These are phyloP conservation scores for Ampelocalamus luodianensis DNA, from an alignment of 176 grass and related monocot genomes.

Conservation along the genomic window DNA sequence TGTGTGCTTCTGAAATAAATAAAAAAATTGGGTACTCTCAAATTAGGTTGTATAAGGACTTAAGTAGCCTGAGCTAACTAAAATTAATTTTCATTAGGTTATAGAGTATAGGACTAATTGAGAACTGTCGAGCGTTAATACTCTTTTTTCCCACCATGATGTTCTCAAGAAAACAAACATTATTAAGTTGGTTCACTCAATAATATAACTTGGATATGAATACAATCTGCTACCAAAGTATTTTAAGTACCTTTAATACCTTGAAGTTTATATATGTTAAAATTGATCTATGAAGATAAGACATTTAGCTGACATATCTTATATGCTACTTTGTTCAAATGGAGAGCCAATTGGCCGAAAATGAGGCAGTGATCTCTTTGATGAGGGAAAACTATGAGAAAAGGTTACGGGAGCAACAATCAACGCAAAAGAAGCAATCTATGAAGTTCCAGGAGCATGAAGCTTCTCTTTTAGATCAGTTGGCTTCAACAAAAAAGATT, in stretches of 20 bases:
- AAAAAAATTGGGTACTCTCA: neutral
- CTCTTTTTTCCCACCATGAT: neutral
- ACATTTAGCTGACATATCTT: slow-evolving; percentile 34
- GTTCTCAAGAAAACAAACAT: slow-evolving; percentile 16
- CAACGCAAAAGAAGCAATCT: slow-evolving; percentile 63
- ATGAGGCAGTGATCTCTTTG: slow-evolving; percentile 66
- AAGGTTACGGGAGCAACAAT: slow-evolving; percentile 64
- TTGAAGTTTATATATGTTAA: slow-evolving; percentile 27
- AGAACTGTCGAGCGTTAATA: neutral
- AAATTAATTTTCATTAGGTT: slow-evolving; percentile 7
- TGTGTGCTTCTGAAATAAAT: neutral
- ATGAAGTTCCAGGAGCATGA: slow-evolving; percentile 73
- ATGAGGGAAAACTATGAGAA: slow-evolving; percentile 78
- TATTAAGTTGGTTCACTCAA: neutral
- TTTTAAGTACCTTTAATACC: slow-evolving; percentile 27
- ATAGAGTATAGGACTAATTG: neutral
- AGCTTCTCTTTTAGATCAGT: slow-evolving; percentile 64
- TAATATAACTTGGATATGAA: slow-evolving; percentile 3
- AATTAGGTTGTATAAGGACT: slow-evolving; percentile 10
- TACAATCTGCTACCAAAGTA: slow-evolving; percentile 28
- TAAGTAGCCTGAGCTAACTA: slow-evolving; percentile 4
- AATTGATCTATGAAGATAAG: neutral
- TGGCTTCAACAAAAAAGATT: slow-evolving; percentile 67
- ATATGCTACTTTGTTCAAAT: slow-evolving; percentile 59
- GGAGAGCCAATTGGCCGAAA: slow-evolving; percentile 71